These are phyloP conservation scores for Neurospora sp. DNA, from an alignment of 495 filamentous ascomycete species.

Conservation along the genomic window DNA sequence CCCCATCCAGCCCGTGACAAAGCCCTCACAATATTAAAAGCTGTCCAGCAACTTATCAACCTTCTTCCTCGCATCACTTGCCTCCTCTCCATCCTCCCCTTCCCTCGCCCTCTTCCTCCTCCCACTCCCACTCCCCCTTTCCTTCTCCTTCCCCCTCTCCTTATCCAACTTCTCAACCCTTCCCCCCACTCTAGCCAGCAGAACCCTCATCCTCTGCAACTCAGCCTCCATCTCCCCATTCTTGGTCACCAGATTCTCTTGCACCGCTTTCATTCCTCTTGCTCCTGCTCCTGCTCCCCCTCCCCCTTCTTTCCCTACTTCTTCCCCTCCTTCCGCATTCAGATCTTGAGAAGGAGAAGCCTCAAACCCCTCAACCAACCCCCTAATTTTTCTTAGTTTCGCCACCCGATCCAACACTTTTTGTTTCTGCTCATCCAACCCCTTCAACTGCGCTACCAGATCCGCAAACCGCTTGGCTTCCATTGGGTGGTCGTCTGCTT, in stretches of 20 bases:
- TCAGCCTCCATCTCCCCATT: conserved; percentile 66
- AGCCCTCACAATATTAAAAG: conserved; percentile 12
- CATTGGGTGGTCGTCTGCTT: conserved; percentile 17
- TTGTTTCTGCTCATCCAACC: conserved; percentile 42
- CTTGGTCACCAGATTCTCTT: conserved; percentile 66
- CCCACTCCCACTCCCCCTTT: conserved; percentile 1
- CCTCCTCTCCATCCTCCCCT: conserved; percentile 9
- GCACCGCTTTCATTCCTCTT: conserved; percentile 40
- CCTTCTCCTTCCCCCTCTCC: conserved; percentile 7
- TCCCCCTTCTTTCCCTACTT: neutral
- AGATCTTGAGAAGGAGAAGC: neutral
- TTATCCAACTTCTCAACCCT: conserved; percentile 35
- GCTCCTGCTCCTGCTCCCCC: conserved; percentile 6
- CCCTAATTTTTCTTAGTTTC: conserved; percentile 45
- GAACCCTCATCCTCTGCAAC: conserved; percentile 63
- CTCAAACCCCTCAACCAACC: conserved; percentile 48
- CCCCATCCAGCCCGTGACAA: neutral
- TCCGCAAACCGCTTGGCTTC: conserved; percentile 42
- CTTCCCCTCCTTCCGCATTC: neutral
- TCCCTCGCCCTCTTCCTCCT: neutral
- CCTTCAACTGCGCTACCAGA: conserved; percentile 39
- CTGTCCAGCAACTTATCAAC: conserved; percentile 28
- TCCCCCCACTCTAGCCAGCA: conserved; percentile 60
- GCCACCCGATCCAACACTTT: conserved; percentile 45
- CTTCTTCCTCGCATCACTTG: conserved; percentile 31